Base-by-base conservation (phyloP, 495 filamentous ascomycete species). In the Penicillium steckii region DNA sequence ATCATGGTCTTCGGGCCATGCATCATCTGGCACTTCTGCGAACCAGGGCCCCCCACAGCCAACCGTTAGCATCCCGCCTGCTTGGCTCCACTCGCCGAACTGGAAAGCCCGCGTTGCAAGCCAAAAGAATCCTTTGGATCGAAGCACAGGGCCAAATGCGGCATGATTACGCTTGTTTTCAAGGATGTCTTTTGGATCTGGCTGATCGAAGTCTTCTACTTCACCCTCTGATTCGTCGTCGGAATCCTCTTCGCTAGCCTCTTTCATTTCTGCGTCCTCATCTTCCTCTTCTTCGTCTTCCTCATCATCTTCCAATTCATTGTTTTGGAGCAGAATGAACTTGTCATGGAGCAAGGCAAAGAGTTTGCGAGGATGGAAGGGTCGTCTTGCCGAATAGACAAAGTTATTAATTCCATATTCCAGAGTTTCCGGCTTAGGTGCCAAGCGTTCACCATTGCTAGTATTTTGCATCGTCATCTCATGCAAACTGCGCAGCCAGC, bases 21-120 rank as follows among this genome's bases (percentile, higher is more conserved):
- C 69, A 17, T 75, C 70, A 19, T 75, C 65, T 0, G 66, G 62
- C 1, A 79, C 51, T 38, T 76, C 76, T 12, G 75, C 75, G 35
- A 81, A 82, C 78, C 80, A 84, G 0, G 73, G 68, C 1, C 76
- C 76, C 18, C 79, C 79, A 27, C 75, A 77, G 2, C 70, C 66
- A 17, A 84, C 59, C 0, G 80, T 83, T 44, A 84, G 58, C 75
- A 84, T 84, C 4, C 73, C 78, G 3, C 81, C 80, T 1, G 81
- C 80, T 58, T 83, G 80, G n/a, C 75, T 80, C 81, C 80, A 84
- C 61, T 82, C 80, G 44, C 80, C 80, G 17, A 71, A 72, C 15
- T 74, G 72, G 45, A 65, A 57, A 1, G 74, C 71, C 2, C 77
- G 68, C 40, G 71, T 77, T 0, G 74, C 61, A 3, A 79, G 59